These are phyloP conservation scores for Phytophthora syringae DNA, from an alignment of 352 stramenopile genomes.

Conservation along the genomic window DNA sequence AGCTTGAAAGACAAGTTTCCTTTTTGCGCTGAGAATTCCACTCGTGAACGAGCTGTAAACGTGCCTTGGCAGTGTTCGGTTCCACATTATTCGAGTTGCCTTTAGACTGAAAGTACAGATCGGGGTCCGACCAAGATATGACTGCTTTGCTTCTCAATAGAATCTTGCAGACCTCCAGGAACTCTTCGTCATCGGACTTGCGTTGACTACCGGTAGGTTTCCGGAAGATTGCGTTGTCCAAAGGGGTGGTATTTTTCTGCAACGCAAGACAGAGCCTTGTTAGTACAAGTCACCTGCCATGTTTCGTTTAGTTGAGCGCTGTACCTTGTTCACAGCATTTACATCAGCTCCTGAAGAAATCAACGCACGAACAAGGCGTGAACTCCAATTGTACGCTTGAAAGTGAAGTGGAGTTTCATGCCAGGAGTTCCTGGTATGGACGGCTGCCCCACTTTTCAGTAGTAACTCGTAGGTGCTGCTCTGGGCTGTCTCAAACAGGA, in stretches of 20 bases:
- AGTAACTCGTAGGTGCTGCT: conserved; percentile 5
- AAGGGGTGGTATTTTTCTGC: conserved; percentile 9
- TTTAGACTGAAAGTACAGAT: conserved; percentile 5
- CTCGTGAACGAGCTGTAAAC: conserved; percentile 12
- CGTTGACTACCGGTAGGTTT: conserved; percentile 9
- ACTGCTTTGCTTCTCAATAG: conserved; percentile 5
- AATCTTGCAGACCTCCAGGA: conserved; percentile 12
- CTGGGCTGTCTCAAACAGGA: conserved; percentile 5
- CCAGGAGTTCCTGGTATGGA: conserved; percentile 11
- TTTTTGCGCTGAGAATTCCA: conserved; percentile 12
- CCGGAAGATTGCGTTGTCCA: conserved; percentile 16
- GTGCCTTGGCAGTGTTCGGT: not conserved
- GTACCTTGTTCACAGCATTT: conserved; percentile 19
- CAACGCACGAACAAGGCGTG: conserved; percentile 6
- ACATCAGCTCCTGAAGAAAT: conserved; percentile 7
- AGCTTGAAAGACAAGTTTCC: conserved; percentile 1
- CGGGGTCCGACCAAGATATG: conserved; percentile 3
- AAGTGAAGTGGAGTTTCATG: conserved; percentile 18
- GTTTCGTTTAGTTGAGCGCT: not conserved
- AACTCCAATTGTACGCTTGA: conserved; percentile 12
- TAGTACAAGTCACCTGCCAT: not conserved
- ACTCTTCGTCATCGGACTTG: conserved; percentile 10
- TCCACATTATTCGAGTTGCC: not conserved
- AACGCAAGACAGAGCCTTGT: not conserved
- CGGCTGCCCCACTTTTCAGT: conserved; percentile 2